These are phyloP conservation scores for Lenzites betulinus DNA, from an alignment of 768 basidiomycete species.

Conservation along the genomic window DNA sequence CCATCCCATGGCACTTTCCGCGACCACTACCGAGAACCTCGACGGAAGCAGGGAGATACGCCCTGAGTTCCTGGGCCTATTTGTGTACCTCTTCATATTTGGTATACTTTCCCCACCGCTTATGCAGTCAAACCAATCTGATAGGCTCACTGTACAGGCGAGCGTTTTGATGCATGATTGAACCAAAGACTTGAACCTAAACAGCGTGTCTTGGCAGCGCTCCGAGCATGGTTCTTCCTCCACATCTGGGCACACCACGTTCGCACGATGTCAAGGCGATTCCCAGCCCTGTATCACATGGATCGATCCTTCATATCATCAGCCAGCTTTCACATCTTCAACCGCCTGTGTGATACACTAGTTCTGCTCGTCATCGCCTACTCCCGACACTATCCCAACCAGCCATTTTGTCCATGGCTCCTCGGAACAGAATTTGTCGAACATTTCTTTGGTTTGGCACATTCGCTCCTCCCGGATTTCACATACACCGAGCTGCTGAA, in stretches of 20 bases:
- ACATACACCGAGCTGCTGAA: conserved; percentile 31
- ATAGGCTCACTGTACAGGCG: conserved; percentile 19
- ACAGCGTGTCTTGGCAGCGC: conserved; percentile 23
- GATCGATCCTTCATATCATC: conserved; percentile 29
- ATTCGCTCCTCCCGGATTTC: conserved; percentile 32
- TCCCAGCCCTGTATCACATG: conserved; percentile 28
- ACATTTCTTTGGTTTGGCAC: conserved; percentile 33
- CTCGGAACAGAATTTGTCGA: conserved; percentile 31
- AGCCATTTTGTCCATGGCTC: conserved; percentile 1
- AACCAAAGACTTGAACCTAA: conserved; percentile 19
- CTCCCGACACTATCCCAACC: conserved; percentile 21
- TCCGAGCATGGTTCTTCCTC: conserved; percentile 27
- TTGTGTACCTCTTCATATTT: conserved; percentile 30
- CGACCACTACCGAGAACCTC: conserved; percentile 6
- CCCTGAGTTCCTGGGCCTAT: conserved; percentile 26
- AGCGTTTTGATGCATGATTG: conserved; percentile 31
- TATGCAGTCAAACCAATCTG: neutral
- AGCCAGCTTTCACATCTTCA: conserved; percentile 33
- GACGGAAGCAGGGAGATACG: conserved; percentile 4
- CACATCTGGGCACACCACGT: conserved; percentile 10
- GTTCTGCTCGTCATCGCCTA: conserved; percentile 26
- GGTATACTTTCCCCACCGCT: conserved; percentile 10
- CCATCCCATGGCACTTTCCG: conserved; percentile 23
- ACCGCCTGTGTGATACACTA: conserved; percentile 31
- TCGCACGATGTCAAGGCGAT: conserved; percentile 10